A percentile compares a stretch with the other conserved stretches of the same genome.
phyloP scores from a whole-genome alignment of 441 rosid species.

The Eruca vesicaria region DNA sequence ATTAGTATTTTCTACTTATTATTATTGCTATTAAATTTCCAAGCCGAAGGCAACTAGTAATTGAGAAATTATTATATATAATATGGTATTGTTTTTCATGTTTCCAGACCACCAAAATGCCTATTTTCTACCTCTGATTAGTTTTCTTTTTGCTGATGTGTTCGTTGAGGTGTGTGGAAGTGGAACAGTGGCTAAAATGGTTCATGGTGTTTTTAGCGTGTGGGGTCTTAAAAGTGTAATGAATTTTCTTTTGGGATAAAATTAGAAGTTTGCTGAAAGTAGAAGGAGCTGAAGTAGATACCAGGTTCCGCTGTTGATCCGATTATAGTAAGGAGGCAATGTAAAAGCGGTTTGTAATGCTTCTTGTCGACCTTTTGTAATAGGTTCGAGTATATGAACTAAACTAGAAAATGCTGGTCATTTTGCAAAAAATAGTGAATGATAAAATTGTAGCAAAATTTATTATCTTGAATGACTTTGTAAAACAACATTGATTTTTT shows the following conservation, averaged over 20 bases:
- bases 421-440: not conserved
- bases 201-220: slow-evolving; percentile 13
- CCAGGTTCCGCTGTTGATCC: not conserved
- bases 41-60: slow-evolving; percentile 32
- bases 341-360: slow-evolving; percentile 11
- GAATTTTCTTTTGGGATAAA: slow-evolving; percentile 11
- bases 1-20: slow-evolving; percentile 2
- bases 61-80: slow-evolving; percentile 14
- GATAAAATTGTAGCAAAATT: not conserved
- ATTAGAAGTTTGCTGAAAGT: slow-evolving; percentile 10
- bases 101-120: not conserved
- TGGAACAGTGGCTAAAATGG: not conserved
- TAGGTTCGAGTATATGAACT: not conserved
- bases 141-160: not conserved
- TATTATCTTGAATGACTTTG: not conserved
- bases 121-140: slow-evolving; percentile 17
- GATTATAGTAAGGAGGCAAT: slow-evolving; percentile 2
- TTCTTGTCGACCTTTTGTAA: slow-evolving; percentile 1
- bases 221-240: slow-evolving; percentile 20
- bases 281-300: slow-evolving; percentile 16
- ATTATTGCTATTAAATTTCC: not conserved
- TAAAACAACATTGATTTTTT: not conserved
- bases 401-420: not conserved
- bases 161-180: slow-evolving; percentile 26
- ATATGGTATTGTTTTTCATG: not conserved